These are phyloP conservation scores for Smallanthus sonchifolius DNA, from an alignment of 129 eudicot genomes.

Conservation along the genomic window DNA sequence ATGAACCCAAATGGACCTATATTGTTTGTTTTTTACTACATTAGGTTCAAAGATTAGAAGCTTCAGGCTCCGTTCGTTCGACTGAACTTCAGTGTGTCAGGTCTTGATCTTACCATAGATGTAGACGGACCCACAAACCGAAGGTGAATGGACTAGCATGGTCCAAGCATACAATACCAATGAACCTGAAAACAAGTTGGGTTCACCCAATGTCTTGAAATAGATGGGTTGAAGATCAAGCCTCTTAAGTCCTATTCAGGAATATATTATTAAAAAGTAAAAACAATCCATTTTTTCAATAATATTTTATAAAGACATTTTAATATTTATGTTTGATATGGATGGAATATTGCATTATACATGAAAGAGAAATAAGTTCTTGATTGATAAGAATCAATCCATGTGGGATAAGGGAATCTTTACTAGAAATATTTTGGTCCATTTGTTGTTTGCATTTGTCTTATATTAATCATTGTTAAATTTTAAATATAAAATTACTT, in stretches of 20 bases:
- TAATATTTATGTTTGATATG: background rate
- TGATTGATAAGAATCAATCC: constrained; percentile 37
- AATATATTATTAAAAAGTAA: background rate
- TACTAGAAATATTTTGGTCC: constrained; percentile 29
- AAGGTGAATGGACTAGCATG: background rate
- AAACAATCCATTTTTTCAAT: background rate
- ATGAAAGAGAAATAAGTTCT: constrained; percentile 30
- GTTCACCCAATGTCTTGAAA: constrained; percentile 16
- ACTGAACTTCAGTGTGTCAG: background rate
- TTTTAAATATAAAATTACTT: background rate
- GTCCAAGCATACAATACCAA: background rate
- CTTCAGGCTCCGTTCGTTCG: background rate
- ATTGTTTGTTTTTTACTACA: constrained; percentile 1
- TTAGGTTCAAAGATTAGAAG: background rate
- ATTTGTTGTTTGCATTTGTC: constrained; percentile 32
- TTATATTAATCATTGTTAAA: constrained; percentile 10
- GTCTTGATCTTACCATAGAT: background rate
- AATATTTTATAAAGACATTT: background rate
- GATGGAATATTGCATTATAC: constrained; percentile 34
- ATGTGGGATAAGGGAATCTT: constrained; percentile 38
- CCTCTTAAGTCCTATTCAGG: constrained; percentile 18
- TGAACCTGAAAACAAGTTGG: background rate
- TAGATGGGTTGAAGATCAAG: constrained; percentile 16
- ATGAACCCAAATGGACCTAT: background rate
- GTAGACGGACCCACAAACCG: constrained; percentile 2